Percentiles rank a stretch among this genome's conserved stretches.
Evolutionary conservation across 2,329 filamentous ascomycete species (phyloP).

Genomic region (Akanthomyces dipterigenus): DNA sequence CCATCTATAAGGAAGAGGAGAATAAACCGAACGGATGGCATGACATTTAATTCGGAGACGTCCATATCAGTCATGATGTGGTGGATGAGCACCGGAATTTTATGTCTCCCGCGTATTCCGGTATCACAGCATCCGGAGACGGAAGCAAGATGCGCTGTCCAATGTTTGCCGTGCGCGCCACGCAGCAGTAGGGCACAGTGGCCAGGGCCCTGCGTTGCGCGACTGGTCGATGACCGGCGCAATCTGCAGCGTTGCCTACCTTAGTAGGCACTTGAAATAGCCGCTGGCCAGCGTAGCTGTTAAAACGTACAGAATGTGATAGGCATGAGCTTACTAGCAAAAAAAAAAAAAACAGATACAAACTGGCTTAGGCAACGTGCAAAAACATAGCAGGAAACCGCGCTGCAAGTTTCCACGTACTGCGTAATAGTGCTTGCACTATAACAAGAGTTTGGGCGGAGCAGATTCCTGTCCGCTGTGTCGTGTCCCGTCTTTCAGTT

Average conservation of each 20-base stretch:
- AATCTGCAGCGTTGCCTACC: too few relatives aligned
- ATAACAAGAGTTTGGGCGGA: background rate
- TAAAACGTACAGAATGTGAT: too few relatives aligned
- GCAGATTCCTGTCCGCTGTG: background rate
- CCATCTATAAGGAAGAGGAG: background rate
- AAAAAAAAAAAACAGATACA: background rate
- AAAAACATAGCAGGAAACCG: too few relatives aligned
- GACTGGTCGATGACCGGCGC: background rate
- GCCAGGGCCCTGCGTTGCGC: background rate
- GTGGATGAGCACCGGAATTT: too few relatives aligned
- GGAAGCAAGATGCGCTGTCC: background rate
- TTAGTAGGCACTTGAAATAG: too few relatives aligned
- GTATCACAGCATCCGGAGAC: too few relatives aligned
- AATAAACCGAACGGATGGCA: background rate
- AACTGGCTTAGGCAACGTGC: too few relatives aligned
- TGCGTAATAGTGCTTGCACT: background rate
- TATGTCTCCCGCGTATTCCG: background rate
- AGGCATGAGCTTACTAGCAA: too few relatives aligned
- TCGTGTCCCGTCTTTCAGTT: background rate
- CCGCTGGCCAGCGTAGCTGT: too few relatives aligned
- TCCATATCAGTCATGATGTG: background rate
- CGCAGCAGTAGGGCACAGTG: background rate
- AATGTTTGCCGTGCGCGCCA: background rate
- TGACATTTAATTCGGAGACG: too few relatives aligned
- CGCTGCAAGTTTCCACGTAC: too few relatives aligned